Percentiles rank a stretch among this genome's conserved stretches.
Conservation (phyloP, 2,329 filamentous ascomycete genomes). For the Fusarium nodosum region DNA sequence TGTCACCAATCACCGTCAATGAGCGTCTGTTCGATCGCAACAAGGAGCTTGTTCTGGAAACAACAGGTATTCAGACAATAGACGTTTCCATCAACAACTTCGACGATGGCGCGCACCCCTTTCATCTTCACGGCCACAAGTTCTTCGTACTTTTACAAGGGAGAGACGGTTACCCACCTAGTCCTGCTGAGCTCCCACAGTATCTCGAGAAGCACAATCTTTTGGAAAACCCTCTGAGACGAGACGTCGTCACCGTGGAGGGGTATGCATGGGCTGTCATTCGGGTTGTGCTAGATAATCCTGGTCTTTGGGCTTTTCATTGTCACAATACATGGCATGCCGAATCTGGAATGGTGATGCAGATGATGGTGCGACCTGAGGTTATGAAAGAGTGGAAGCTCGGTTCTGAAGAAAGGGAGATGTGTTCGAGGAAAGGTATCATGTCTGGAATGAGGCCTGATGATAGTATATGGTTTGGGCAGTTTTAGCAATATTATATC, state of each 20-base stretch:
- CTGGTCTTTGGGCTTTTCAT: conserved; percentile 70
- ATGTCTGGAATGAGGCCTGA: conserved; percentile 52
- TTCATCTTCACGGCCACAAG: conserved; percentile 72
- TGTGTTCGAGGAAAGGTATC: conserved; percentile 53
- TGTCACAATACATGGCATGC: conserved; percentile 72
- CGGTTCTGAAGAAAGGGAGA: conserved; percentile 36
- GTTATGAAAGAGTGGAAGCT: conserved; percentile 49
- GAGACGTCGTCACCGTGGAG: conserved; percentile 65
- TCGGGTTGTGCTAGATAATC: conserved; percentile 68
- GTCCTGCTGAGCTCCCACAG: conserved; percentile 38
- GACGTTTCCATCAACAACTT: conserved; percentile 72
- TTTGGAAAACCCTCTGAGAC: conserved; percentile 53
- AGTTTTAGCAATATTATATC: conserved; percentile 17
- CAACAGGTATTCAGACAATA: conserved; percentile 65
- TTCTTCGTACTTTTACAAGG: conserved; percentile 63
- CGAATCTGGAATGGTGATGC: conserved; percentile 71
- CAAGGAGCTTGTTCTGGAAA: conserved; percentile 62
- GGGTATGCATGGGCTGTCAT: conserved; percentile 68
- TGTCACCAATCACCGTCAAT: conserved; percentile 49
- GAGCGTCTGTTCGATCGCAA: conserved; percentile 48
- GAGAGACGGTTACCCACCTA: conserved; percentile 54
- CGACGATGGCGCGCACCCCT: conserved; percentile 62
- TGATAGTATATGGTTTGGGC: conserved; percentile 57
- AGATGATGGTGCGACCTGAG: conserved; percentile 60
- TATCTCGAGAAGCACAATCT: conserved; percentile 48